These are phyloP conservation scores for Haematococcus sp. DNA, from an alignment of 139 green algal genomes.

Conservation along the genomic window DNA sequence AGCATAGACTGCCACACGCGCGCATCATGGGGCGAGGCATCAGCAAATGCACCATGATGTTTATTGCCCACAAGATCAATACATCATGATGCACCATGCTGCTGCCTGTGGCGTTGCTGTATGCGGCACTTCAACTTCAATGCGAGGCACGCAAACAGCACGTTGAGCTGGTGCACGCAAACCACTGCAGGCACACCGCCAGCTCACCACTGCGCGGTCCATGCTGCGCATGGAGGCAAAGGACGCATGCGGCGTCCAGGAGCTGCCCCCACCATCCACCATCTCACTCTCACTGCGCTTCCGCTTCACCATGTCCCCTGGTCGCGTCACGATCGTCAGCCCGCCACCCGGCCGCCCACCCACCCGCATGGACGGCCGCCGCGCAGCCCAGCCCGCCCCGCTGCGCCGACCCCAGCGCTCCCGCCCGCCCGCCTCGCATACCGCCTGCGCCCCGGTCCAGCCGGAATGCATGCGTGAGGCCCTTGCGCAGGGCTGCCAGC, in stretches of 20 bases:
- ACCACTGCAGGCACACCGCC: too few species aligned
- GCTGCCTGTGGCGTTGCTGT: too few species aligned
- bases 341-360: not conserved
- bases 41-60: too few species aligned
- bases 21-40: too few species aligned
- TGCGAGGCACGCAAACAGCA: too few species aligned
- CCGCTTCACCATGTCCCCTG: conserved; percentile 10
- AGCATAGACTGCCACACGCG: not conserved
- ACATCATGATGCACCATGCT: too few species aligned
- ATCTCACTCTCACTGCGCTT: conserved; percentile 29
- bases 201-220: conserved; percentile 16
- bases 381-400: not conserved
- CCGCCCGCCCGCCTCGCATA: not conserved
- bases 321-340: conserved; percentile 24
- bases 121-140: too few species aligned
- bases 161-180: too few species aligned
- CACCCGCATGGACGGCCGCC: not conserved
- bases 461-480: conserved; percentile 17
- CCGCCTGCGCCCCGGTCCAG: conserved; percentile 14
- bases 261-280: not conserved
- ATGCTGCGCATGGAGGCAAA: conserved; percentile 8
- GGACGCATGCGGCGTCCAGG: conserved; percentile 6
- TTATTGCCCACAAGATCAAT: too few species aligned
- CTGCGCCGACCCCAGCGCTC: not conserved
- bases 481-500: conserved; percentile 9